Evolutionary conservation across 768 basidiomycete genomes (phyloP), one percentile per base, ranked within the genome.

Genomic region (Coprinopsis strossmayeri): DNA sequence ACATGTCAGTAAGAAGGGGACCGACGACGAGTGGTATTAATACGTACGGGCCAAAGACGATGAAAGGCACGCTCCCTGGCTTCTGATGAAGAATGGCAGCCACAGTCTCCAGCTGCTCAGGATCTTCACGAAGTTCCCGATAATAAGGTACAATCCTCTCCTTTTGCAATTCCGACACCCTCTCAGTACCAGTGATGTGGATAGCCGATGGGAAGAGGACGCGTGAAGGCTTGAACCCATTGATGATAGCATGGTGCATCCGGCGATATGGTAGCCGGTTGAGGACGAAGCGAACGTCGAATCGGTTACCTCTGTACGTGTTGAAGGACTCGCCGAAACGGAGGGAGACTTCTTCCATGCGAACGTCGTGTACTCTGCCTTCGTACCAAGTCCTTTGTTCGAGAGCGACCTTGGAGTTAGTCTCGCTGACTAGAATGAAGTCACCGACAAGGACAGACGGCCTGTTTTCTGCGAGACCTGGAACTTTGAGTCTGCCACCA

Each of bases 41-140:
- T 15, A 72, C 80, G 55, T 59, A 82, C 81, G 82, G 82, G 27
- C 82, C 82, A 60, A 81, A 83, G 3, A 83, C 61, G 5, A 81
- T 66, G 52, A 82, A 83, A 0, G 81, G 79, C 0, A 68, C 68
- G 12, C 72, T 70, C 5, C 81, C 78, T 15, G 65, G 61, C 1
- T 62, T 68, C 50, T 71, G 67, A 12, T 66, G 59, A 21, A 73
- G 25, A 28, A 83, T 80, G 0, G 77, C 68, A 12, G 64, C 60
- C 5, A 82, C 71, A 0, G 81, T 74, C 39, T 73, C 69, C 47
- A 74, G 54, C 58, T 83, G 81, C 42, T 72, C 68, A 1, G 62
- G 55, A 55, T 82, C 78, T 5, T 57, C 54, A 1, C 57, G 62
- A 21, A 82, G 61, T 0, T 60, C 52, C 1, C 65, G 60, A 47